These are phyloP conservation scores for Lipomyces mesembrius DNA, from an alignment of 805 yeast genomes.

Conservation along the genomic window DNA sequence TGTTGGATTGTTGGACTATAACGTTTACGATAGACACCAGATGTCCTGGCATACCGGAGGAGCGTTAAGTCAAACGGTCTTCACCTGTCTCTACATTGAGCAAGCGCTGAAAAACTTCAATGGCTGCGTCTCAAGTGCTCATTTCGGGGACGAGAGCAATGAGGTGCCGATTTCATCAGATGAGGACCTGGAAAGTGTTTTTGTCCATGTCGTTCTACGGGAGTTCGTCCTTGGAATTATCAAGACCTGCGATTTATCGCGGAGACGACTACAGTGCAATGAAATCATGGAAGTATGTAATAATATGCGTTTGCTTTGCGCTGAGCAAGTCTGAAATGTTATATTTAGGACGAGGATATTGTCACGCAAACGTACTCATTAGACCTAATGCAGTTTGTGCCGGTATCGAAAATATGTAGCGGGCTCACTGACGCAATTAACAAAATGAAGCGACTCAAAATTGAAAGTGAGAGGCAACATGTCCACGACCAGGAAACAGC, in stretches of 20 bases:
- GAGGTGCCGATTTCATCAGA: neutral
- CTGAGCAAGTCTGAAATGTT: neutral
- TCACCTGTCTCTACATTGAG: conserved; percentile 77
- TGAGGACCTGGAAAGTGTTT: conserved; percentile 4
- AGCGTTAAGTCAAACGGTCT: conserved; percentile 73
- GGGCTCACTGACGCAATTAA: neutral
- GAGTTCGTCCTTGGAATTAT: conserved; percentile 23
- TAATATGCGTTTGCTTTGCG: neutral
- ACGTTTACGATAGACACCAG: neutral
- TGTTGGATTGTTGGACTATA: neutral
- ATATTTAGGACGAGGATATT: conserved; percentile 32
- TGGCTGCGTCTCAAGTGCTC: conserved; percentile 21
- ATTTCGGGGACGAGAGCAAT: conserved; percentile 17
- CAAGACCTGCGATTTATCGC: conserved; percentile 20
- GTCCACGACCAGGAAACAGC: neutral
- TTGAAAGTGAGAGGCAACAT: neutral
- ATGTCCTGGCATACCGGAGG: conserved; percentile 79
- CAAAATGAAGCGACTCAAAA: neutral
- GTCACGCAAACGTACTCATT: conserved; percentile 29
- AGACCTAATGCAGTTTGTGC: conserved; percentile 25
- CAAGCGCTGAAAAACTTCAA: conserved; percentile 51
- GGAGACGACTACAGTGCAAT: conserved; percentile 20
- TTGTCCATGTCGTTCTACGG: conserved; percentile 26
- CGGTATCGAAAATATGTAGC: neutral
- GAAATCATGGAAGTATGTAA: conserved; percentile 26